A percentile compares a stretch with the other conserved stretches of the same genome.
Conservation (phyloP, 345 rosid genomes). For the Hirschfeldia incana region DNA sequence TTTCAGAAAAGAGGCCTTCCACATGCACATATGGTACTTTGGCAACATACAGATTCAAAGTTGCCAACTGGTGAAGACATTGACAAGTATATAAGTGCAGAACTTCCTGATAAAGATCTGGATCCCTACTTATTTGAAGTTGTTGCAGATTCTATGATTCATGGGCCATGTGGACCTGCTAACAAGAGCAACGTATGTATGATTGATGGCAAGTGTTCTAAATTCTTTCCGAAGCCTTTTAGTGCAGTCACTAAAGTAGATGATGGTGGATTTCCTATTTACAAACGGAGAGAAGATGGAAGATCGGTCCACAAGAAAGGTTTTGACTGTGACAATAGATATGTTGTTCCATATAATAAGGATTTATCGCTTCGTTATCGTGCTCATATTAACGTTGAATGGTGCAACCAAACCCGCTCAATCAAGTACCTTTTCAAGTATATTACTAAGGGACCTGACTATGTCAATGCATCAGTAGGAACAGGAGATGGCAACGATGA, state of each 20-base stretch:
- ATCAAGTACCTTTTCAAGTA: background rate
- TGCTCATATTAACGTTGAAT: background rate
- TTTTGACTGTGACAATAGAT: background rate
- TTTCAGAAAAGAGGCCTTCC: background rate
- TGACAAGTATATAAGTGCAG: background rate
- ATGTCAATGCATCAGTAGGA: background rate
- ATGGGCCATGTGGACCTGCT: background rate
- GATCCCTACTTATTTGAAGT: background rate
- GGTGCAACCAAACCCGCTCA: background rate
- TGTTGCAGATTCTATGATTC: background rate
- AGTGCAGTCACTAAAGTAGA: background rate
- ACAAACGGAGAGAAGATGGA: background rate
- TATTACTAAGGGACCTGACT: background rate
- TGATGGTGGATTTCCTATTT: background rate
- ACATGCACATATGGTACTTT: background rate
- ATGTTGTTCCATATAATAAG: background rate
- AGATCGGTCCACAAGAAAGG: background rate
- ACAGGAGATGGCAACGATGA: background rate
- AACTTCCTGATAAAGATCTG: background rate
- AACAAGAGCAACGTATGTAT: background rate
- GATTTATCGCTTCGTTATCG: background rate
- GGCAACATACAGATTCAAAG: background rate
- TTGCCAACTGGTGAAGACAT: background rate
- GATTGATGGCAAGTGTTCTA: background rate
- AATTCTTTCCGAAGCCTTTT: background rate